A percentile compares a stretch with the other conserved stretches of the same genome.
Evolutionary conservation across 805 yeast species (phyloP).

Genomic region (Candida saitoana): DNA sequence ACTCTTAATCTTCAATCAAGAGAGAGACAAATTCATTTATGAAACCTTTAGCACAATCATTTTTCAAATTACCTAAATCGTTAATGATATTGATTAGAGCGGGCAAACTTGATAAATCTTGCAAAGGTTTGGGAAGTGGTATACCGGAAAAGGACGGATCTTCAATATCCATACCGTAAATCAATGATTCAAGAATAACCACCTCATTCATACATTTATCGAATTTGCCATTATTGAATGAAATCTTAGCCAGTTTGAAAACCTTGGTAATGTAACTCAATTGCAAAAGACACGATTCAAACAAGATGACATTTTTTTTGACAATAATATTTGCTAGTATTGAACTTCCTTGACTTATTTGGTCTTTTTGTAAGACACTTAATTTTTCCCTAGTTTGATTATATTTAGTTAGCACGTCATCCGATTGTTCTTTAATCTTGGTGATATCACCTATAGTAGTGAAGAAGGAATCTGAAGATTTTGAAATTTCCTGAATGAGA

Average conservation of each 20-base stretch:
- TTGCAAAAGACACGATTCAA: constrained; percentile 62
- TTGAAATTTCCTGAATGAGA: constrained; percentile 75
- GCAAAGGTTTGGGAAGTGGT: constrained; percentile 26
- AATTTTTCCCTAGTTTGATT: constrained; percentile 45
- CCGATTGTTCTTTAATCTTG: constrained; percentile 53
- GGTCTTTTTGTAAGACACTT: constrained; percentile 41
- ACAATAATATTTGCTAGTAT: constrained; percentile 48
- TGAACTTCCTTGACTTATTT: constrained; percentile 48
- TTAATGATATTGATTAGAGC: constrained; percentile 51
- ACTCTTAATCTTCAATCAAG: constrained; percentile 55
- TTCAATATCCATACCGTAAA: constrained; percentile 28
- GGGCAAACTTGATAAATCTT: constrained; percentile 42
- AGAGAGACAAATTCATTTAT: constrained; percentile 52
- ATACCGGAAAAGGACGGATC: constrained; percentile 15
- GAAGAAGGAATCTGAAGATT: constrained; percentile 80
- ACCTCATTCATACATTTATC: constrained; percentile 55
- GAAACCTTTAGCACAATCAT: constrained; percentile 68
- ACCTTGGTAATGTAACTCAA: constrained; percentile 34
- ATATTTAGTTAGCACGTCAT: constrained; percentile 46
- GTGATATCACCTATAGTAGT: constrained; percentile 77
- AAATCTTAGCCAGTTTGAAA: constrained; percentile 32
- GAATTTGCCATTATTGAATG: constrained; percentile 43
- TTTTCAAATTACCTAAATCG: constrained; percentile 50
- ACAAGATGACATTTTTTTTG: constrained; percentile 53
- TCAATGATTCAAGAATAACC: constrained; percentile 52